These are phyloP conservation scores for Phalaenopsis aphrodite DNA, from an alignment of 106 monocot species.

Conservation along the genomic window DNA sequence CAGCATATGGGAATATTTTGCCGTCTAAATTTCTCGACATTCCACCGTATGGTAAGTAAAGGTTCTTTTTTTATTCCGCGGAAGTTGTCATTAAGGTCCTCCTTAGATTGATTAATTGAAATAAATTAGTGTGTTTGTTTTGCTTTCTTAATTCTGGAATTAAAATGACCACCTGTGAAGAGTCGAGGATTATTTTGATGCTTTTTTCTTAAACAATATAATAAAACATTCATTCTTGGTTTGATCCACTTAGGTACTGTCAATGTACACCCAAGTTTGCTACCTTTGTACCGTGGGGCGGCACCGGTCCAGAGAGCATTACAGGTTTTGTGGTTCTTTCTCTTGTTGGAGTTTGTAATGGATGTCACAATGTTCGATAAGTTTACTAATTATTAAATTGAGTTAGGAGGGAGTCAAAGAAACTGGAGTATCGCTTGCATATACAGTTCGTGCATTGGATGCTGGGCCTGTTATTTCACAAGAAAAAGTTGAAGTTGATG, in stretches of 20 bases:
- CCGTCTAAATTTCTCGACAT: constrained; percentile 81
- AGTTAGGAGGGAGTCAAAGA: constrained; percentile 77
- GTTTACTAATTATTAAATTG: constrained; percentile 9
- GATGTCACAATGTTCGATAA: neutral
- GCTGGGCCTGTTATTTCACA: constrained; percentile 84
- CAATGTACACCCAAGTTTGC: constrained; percentile 96
- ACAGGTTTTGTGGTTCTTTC: constrained; percentile 41
- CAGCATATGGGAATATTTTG: constrained; percentile 96
- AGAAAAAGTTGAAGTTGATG: constrained; percentile 69
- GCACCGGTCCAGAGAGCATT: constrained; percentile 98
- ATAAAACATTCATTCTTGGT: neutral
- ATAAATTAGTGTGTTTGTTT: neutral
- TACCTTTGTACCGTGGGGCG: constrained; percentile 97
- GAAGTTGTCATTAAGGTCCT: neutral
- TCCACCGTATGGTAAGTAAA: constrained; percentile 64
- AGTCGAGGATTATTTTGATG: neutral
- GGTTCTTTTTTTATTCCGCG: neutral
- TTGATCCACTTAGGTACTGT: constrained; percentile 59
- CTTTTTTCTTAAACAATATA: neutral
- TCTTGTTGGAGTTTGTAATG: neutral
- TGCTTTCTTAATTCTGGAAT: neutral
- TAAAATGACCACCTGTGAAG: neutral
- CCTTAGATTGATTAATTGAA: neutral
- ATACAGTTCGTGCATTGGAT: constrained; percentile 88
- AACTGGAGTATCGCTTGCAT: constrained; percentile 89